Percentiles rank a stretch among this genome's conserved stretches.
Evolutionary conservation across 2,329 filamentous ascomycete species (phyloP).

Genomic region (Colletotrichum endophyticum): DNA sequence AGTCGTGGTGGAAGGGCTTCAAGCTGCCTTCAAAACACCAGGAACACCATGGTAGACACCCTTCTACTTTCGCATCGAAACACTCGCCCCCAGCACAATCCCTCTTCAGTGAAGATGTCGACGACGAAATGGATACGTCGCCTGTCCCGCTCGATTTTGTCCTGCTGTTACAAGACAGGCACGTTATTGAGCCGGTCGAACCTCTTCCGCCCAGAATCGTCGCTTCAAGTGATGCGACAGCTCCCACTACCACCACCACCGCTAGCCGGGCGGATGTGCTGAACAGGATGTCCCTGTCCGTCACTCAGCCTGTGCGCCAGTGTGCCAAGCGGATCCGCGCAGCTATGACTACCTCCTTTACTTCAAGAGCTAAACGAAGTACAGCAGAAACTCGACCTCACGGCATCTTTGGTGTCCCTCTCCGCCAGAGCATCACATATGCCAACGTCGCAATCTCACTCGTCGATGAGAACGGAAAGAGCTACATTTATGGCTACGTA

Average conservation of each 20-base stretch:
- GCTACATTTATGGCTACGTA: conserved; percentile 98
- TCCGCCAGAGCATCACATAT: conserved; percentile 94
- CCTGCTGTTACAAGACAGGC: conserved; percentile 15
- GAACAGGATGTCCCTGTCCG: conserved; percentile 17
- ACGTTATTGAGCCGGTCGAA: neutral
- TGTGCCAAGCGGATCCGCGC: conserved; percentile 13
- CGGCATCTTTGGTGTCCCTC: conserved; percentile 92
- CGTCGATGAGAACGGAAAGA: conserved; percentile 88
- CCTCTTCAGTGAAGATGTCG: conserved; percentile 21
- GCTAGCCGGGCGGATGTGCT: neutral
- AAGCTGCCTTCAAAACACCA: conserved; percentile 69
- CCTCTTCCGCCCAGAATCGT: neutral
- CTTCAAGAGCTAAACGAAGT: conserved; percentile 24
- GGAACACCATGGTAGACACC: conserved; percentile 61
- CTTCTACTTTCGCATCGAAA: conserved; percentile 25
- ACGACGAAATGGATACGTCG: conserved; percentile 6
- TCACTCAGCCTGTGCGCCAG: conserved; percentile 14
- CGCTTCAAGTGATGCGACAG: conserved; percentile 23
- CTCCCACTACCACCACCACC: neutral
- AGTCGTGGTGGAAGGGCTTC: conserved; percentile 98
- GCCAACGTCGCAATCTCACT: conserved; percentile 98
- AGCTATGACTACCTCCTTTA: conserved; percentile 5
- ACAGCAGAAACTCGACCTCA: conserved; percentile 55
- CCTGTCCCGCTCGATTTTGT: conserved; percentile 5
- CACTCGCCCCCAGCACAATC: neutral